Base-by-base conservation (phyloP, 2,329 filamentous ascomycete genomes). In the Diaporthe sp. region DNA sequence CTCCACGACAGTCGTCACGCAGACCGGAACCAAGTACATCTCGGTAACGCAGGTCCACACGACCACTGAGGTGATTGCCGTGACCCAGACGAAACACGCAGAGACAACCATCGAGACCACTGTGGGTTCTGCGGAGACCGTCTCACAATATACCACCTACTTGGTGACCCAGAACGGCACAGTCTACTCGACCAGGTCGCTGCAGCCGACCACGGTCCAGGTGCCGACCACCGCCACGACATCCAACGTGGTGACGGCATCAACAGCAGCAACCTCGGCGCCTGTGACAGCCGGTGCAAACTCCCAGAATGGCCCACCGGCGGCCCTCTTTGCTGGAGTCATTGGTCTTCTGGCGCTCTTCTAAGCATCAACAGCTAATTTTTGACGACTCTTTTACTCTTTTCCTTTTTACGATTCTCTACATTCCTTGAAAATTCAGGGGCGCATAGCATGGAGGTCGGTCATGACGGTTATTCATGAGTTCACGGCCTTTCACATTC, bases 21-120 rank as follows among this genome's bases (percentile, higher is more conserved):
- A 83, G 76, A 88, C 87, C 9, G 80, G 81, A 74, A 86, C 85
- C 3, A 80, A 85, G 79, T 86, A 84, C 9, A 78, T 84, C 4
- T 82, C 81, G 33, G 78, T 80, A 35, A 85, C 85, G 13, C 80
- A 83, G 58, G 78, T 85, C 75, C 52, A 73, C 57, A 58, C 73
- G 22, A 75, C 68, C 8, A 75, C 73, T 7, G 81, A 83, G 61
- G 82, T 86, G 4, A 78, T 87, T 40, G 84, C 85, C 0, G 81
- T 85, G 33, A 88, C 85, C 25, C 71, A 80, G 74, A 86, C 84
- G 33, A 79, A 79, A 71, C 78, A 84, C 71, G 79, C 85, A 45
- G 82, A 84, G 15, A 82, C 83, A 9, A 88, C 86, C 17, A 76
- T 86, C 57, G 82, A 82, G n/a, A 81, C 85, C n/a, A 81, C 84